Percentiles rank a stretch among this genome's conserved stretches.
phyloP scores from a whole-genome alignment of 148 eudicot species.

The Silene conica region DNA sequence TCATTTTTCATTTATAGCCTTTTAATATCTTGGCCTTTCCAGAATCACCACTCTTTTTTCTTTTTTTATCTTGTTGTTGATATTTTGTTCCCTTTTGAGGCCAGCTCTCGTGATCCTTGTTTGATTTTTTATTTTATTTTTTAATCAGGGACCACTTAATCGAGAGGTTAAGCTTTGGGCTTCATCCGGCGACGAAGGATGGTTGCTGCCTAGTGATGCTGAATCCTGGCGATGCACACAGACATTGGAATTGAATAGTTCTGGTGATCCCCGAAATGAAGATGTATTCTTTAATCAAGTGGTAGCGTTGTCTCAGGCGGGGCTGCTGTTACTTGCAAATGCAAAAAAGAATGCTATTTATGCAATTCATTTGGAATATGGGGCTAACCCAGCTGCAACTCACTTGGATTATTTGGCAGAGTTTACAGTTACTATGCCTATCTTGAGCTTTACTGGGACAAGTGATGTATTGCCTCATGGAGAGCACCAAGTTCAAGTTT shows the following conservation, averaged over 20 bases:
- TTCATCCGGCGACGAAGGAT: constrained; percentile 91
- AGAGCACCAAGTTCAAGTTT: constrained; percentile 78
- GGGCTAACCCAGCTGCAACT: constrained; percentile 67
- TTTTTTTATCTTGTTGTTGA: too few species aligned
- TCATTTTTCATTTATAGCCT: not conserved
- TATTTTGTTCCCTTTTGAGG: not conserved
- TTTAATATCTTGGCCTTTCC: not conserved
- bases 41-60: not conserved
- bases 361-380: constrained; percentile 89
- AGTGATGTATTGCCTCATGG: constrained; percentile 72
- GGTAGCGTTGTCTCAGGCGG: constrained; percentile 74
- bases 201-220: constrained; percentile 96
- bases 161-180: constrained; percentile 91
- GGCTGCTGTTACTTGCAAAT: constrained; percentile 87
- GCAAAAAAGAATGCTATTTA: constrained; percentile 97
- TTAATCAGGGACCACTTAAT: constrained; percentile 71
- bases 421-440: constrained; percentile 98
- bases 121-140: not conserved
- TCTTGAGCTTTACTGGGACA: constrained; percentile 92
- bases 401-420: constrained; percentile 94
- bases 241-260: constrained; percentile 77
- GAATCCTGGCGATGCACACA: constrained; percentile 92
- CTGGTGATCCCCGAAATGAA: constrained; percentile 54
- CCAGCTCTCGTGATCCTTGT: not conserved
- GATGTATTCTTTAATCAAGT: constrained; percentile 95